Base-by-base conservation (phyloP, 345 rosid species). In the Salix exigua region DNA sequence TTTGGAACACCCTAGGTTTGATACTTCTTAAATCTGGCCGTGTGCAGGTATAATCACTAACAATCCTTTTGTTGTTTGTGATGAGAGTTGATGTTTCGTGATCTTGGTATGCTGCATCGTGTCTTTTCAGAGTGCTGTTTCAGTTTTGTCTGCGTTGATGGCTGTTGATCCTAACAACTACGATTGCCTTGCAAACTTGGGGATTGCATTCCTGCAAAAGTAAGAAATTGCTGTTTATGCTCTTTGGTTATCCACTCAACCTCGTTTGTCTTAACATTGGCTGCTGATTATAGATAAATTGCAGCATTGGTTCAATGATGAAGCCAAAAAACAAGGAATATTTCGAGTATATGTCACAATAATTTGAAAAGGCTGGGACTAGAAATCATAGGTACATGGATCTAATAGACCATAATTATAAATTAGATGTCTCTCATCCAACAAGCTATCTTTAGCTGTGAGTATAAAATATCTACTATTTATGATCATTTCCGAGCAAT, bases 111-210 rank as follows among this genome's bases (percentile, higher is more conserved):
- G 58, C 73, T 72, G 28, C 31, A 62, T 17, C 68, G 31, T 71
- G 76, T 53, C 62, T 38, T 70, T 85, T 30, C 70, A 96, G 98
- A 93, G 91, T 86, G 91, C 99, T 61, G 84, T 91, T 75, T 85
- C 95, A 62, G 85, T 93, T 78, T 86, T 92, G 78, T 91, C 95
- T 33, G 84, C 89, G 76, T 80, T 93, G 83, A 78, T 93, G 88
- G 85, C 82, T 37, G 68, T 85, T 77, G 90, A 84, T 72, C 90
- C 97, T 50, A 83, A 88, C 86, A 89, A 93, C 82, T 86, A 78
- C 66, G 99, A 95, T 84, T 95, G 99, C 89, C 88, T 91, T n/a
- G 91, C 83, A 79, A 96, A 93, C 85, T 90, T 96, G 51, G 99
- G 98, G 76, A 87, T 92, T 74, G 98, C 97, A 60, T 90, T 90